These are phyloP conservation scores for Mercurialis annua DNA, from an alignment of 345 rosid species.

Conservation along the genomic window DNA sequence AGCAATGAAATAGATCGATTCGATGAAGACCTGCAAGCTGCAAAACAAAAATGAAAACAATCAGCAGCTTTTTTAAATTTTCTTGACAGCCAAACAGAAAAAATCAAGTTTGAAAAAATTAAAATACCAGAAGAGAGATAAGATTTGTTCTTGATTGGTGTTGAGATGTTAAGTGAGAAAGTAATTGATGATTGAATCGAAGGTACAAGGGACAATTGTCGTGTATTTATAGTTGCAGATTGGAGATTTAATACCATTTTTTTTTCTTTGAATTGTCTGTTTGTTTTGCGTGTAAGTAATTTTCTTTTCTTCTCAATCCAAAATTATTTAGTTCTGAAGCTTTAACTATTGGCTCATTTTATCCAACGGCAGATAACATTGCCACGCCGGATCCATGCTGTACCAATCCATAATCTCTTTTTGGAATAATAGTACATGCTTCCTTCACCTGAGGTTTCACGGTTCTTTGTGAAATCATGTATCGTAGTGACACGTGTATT, in stretches of 20 bases:
- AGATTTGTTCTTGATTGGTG: constrained; percentile 13
- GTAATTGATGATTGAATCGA: constrained; percentile 20
- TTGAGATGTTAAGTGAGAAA: constrained; percentile 14
- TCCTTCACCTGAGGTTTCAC: background rate
- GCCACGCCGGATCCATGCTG: constrained; percentile 43
- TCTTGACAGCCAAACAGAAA: constrained; percentile 13
- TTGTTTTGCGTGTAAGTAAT: background rate
- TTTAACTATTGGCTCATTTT: background rate
- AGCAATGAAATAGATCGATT: constrained; percentile 24
- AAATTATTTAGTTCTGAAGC: background rate
- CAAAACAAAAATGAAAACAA: constrained; percentile 30
- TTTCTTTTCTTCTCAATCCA: background rate
- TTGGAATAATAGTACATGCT: background rate
- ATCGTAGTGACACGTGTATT: background rate
- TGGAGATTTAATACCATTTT: constrained; percentile 33
- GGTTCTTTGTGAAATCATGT: background rate
- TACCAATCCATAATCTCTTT: background rate
- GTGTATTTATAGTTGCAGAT: constrained; percentile 50
- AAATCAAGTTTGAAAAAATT: background rate
- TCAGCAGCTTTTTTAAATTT: constrained; percentile 13
- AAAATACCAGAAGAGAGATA: constrained; percentile 26
- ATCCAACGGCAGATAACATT: background rate
- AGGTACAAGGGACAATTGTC: constrained; percentile 15
- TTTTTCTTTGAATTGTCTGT: too few species aligned
- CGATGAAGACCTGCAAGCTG: constrained; percentile 41